phyloP scores from a whole-genome alignment of 441 rosid genomes.

The Populus hybrid region DNA sequence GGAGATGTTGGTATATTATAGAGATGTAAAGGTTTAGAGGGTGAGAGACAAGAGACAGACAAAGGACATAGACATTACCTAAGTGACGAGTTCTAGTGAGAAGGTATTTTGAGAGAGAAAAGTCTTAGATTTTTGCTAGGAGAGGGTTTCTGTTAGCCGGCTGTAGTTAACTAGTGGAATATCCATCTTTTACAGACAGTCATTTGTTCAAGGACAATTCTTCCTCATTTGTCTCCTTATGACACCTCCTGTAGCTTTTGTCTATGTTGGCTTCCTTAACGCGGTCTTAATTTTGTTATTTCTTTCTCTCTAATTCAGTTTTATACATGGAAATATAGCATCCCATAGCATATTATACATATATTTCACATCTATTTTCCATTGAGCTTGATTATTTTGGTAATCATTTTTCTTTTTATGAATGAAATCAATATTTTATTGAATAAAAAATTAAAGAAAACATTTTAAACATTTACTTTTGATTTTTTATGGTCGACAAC shows the following conservation, averaged over 20 bases:
- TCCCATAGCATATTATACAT: neutral
- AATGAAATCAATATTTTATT: neutral
- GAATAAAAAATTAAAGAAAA: too few relatives aligned
- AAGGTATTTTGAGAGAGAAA: constrained; percentile 25
- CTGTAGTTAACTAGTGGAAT: constrained; percentile 8
- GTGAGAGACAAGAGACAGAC: constrained; percentile 31
- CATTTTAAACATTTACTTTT: too few relatives aligned
- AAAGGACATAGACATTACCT: constrained; percentile 34
- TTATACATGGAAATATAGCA: neutral
- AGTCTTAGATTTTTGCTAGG: constrained; percentile 33
- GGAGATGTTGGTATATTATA: constrained; percentile 19
- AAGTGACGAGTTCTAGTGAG: constrained; percentile 9
- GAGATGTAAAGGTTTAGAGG: neutral
- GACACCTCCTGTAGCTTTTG: constrained; percentile 30
- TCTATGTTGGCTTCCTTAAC: constrained; percentile 19
- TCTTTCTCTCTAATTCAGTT: neutral
- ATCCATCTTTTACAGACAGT: neutral
- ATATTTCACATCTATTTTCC: too few relatives aligned
- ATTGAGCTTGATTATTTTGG: neutral
- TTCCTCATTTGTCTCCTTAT: constrained; percentile 15
- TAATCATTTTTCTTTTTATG: neutral
- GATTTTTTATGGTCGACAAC: neutral
- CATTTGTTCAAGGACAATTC: neutral
- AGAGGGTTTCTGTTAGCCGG: constrained; percentile 38
- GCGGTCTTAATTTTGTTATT: constrained; percentile 18